Evolutionary conservation across 805 yeast genomes (phyloP), one percentile per base, ranked within the genome.

Genomic region (Clavispora vitiphila): DNA sequence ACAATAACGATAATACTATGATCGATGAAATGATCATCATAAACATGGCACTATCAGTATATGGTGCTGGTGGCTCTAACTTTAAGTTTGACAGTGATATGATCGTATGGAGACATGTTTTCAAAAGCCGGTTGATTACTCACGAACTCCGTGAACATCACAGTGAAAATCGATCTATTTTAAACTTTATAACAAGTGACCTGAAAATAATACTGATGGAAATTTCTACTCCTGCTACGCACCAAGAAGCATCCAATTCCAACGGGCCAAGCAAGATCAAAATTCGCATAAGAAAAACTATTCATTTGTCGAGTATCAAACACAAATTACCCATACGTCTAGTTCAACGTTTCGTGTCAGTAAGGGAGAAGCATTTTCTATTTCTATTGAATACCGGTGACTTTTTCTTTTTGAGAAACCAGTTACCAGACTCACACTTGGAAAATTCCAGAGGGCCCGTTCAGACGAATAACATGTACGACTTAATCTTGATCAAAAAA

Each of bases 311-410:
- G 8, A 57, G 64, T 11, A 62, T 69, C 34, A 48, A 56, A 15
- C 46, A 56, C 29, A 61, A 49, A 35, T 42, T 69, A 8, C 40
- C 54, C 8, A 44, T 68, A 4, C 31, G 42, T 2, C 50, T 55
- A 14, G 50, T 64, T 11, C 40, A 44, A 6, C 56, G 60, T 38
- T 51, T 61, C 24, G 48, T 49, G 10, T 54, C 62, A 54, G 48
- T 67, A 5, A 53, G 56, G 8, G 50, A 54, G 20, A 50, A 51
- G 27, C 71, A 70, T 44, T 65, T 69, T 38, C 45, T 69, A 30
- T 60, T 70, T 31, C 47, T 69, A 22, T 48, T 68, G 25, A 53
- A 48, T 34, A 59, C 60, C n/a, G 75, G 75, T 8, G 74, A 69
- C 12, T 54, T 68, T 8, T 66, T 49, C 42, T 50, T 69, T 3